Evolutionary conservation across 129 eudicot species (phyloP).

Genomic region (Helianthus annuus): HanXRQr2.0-SUNRISE NC_035445.2:104557981-104558480

Average conservation of each 20-base stretch:
- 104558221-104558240: conserved; percentile 61
- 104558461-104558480: neutral
- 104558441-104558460: conserved; percentile 44
- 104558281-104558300: conserved; percentile 28
- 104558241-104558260: conserved; percentile 28
- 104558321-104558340: conserved; percentile 24
- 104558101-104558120: neutral
- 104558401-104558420: neutral
- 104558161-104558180: conserved; percentile 77
- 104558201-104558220: conserved; percentile 72
- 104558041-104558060: too few species aligned
- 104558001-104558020: too few species aligned
- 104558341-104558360: conserved; percentile 68
- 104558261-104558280: conserved; percentile 10
- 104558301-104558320: conserved; percentile 17
- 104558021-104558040: too few species aligned
- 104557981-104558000: too few species aligned
- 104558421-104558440: conserved; percentile 41
- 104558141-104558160: conserved; percentile 61
- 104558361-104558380: conserved; percentile 88
- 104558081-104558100: too few species aligned
- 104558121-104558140: neutral
- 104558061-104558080: too few species aligned
- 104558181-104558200: conserved; percentile 65
- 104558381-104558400: conserved; percentile 27